Evolutionary conservation across 2,329 filamentous ascomycete genomes (phyloP).

Genomic region (Hortaea sp.): DNA sequence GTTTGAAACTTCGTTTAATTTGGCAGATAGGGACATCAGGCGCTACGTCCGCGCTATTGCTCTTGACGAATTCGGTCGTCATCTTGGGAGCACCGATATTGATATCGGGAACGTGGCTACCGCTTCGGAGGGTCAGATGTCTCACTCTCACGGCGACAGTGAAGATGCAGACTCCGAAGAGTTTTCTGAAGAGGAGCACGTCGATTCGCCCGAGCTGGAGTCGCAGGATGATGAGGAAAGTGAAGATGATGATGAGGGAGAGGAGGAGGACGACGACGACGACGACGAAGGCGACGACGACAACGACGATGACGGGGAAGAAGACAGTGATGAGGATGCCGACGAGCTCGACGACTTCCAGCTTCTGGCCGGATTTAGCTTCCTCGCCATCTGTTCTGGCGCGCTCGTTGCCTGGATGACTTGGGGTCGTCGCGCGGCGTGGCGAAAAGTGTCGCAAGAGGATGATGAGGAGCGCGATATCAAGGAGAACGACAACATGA

Average conservation of each 20-base stretch:
- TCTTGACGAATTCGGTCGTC: neutral
- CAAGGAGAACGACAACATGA: neutral
- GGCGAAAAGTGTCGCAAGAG: neutral
- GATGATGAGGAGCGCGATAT: neutral
- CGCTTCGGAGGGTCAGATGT: neutral
- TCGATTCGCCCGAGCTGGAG: neutral
- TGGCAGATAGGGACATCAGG: neutral
- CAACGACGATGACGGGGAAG: neutral
- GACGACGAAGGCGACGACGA: neutral
- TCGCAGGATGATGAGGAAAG: neutral
- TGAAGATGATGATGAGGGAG: neutral
- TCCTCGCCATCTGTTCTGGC: neutral
- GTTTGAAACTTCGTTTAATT: conserved; percentile 1
- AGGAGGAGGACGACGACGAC: neutral
- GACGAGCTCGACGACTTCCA: conserved; percentile 2
- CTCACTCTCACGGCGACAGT: neutral
- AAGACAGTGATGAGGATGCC: neutral
- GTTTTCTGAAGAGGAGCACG: neutral
- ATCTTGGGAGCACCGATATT: neutral
- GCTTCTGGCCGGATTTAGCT: neutral
- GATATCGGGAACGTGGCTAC: conserved; percentile 1
- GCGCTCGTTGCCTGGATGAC: neutral
- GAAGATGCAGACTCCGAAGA: neutral
- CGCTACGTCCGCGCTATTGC: neutral
- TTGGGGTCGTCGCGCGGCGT: neutral